A percentile compares a stretch with the other conserved stretches of the same genome.
These are phyloP conservation scores for Aureobasidium sp. DNA, from an alignment of 2,329 filamentous ascomycete genomes.

Conservation along the genomic window DNA sequence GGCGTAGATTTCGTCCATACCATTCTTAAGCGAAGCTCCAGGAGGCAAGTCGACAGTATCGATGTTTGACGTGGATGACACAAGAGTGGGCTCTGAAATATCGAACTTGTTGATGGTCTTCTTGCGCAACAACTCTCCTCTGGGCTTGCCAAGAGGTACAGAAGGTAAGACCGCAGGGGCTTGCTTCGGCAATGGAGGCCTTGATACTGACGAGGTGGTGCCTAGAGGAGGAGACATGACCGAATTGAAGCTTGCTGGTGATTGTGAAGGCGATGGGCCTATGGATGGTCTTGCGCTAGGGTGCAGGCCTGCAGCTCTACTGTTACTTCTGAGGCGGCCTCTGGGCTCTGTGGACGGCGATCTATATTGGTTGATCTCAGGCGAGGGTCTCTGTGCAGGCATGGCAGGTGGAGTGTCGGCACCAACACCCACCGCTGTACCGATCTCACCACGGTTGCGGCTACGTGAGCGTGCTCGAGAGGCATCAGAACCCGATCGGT, in stretches of 20 bases:
- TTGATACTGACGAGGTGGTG: not conserved
- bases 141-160: not conserved
- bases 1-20: slow-evolving; percentile 29
- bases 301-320: slow-evolving; percentile 3
- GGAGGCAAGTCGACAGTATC: slow-evolving; percentile 49
- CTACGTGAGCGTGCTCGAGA: slow-evolving; percentile 47
- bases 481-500: slow-evolving; percentile 48
- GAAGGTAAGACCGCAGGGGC: not conserved
- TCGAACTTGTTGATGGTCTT: slow-evolving; percentile 51
- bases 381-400: slow-evolving; percentile 18
- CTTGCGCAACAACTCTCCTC: slow-evolving; percentile 36
- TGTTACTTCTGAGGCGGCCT: slow-evolving; percentile 11
- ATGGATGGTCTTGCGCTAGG: not conserved
- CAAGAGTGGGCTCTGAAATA: slow-evolving; percentile 52
- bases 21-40: slow-evolving; percentile 47
- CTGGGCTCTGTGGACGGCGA: not conserved
- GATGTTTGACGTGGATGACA: slow-evolving; percentile 49
- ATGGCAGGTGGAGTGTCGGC: slow-evolving; percentile 3
- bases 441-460: slow-evolving; percentile 46
- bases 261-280: not conserved
- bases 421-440: slow-evolving; percentile 27
- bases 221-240: slow-evolving; percentile 2
- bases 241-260: not conserved
- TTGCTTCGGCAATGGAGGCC: not conserved
- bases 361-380: slow-evolving; percentile 13